Evolutionary conservation across 1,284 basidiomycete species (phyloP).

Genomic region (Malassezia sp.): DNA sequence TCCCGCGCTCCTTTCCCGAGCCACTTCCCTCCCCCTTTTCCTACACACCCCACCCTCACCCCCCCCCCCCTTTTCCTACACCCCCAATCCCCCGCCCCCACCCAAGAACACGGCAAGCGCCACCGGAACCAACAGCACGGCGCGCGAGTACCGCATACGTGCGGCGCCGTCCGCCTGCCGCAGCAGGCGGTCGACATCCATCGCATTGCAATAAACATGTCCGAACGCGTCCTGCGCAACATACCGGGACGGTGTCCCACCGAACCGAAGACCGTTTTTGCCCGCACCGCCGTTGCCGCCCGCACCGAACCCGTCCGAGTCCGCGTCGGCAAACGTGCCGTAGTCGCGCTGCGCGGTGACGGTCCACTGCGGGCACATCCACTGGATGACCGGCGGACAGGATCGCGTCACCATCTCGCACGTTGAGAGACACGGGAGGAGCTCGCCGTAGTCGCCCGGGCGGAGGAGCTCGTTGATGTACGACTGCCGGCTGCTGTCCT

Average conservation of each 20-base stretch:
- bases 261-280: conserved; percentile 29
- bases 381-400: conserved; percentile 38
- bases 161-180: conserved; percentile 8
- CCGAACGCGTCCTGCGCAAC: conserved; percentile 43
- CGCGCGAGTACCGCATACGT: neutral
- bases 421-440: conserved; percentile 41
- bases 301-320: conserved; percentile 27
- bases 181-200: conserved; percentile 36
- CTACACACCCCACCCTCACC: no score
- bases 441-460: conserved; percentile 36
- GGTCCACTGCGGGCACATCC: conserved; percentile 41
- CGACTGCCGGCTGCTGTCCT: conserved; percentile 25
- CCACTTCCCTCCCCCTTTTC: no score
- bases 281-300: conserved; percentile 38
- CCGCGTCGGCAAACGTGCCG: conserved; percentile 43
- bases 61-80: no score
- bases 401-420: conserved; percentile 38
- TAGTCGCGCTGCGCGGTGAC: conserved; percentile 41
- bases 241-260: conserved; percentile 29
- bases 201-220: conserved; percentile 39
- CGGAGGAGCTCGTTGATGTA: conserved; percentile 32
- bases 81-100: no score
- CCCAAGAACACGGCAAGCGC: no score
- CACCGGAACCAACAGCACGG: no score
- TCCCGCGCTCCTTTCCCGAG: no score